Base-by-base conservation (phyloP, 2,329 filamentous ascomycete species). In the Elsinoe fawcettii region DNA sequence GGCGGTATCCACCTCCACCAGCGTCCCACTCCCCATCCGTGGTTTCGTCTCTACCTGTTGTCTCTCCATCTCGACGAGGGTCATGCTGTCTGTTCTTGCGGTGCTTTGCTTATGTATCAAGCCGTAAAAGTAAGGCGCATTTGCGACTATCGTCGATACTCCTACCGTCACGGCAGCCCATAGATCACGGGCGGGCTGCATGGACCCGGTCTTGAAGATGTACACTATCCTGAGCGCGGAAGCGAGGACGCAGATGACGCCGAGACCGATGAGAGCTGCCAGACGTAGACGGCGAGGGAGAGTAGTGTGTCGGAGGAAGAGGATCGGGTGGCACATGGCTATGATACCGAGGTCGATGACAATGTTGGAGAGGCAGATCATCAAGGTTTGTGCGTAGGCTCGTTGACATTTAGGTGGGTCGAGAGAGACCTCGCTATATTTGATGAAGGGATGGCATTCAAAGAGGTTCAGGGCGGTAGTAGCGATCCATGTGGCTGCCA, bases 401-500 rank as follows among this genome's bases (percentile, higher is more conserved):
- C 64, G 61, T 1, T 67, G 65, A 47, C 71, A 74, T 2, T n/a
- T 11, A 3, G 27, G 27, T 11, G 58, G 46, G 37, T 39, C 18
- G 25, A 37, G 53, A 12, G 36, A 46, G 11, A 56, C 53, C 22
- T 56, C 27, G 41, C 67, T 73, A 57, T 70, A 72, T 34, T 65
- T 58, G n/a, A 51, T 54, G 41, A 73, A 66, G 1, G 71, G 71
- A 3, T 65, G 66, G 47, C 71, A 73, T 60, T 73, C 71, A 25
- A 73, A 64, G 22, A 73, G 66, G 0, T 68, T 73, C 9, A 62
- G 57, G 5, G 71, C 56, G 4, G 69, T 63, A 16, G 70, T 64
- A 32, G 62, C 69, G 34, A 70, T 18, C 41, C 67, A 73, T 3
- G 69, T 71, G 36, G 39, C 36, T 18, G 37, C 53, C 39, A 43